Conservation (phyloP, 208 protist genomes). For the Crithidia brevicula region DNA sequence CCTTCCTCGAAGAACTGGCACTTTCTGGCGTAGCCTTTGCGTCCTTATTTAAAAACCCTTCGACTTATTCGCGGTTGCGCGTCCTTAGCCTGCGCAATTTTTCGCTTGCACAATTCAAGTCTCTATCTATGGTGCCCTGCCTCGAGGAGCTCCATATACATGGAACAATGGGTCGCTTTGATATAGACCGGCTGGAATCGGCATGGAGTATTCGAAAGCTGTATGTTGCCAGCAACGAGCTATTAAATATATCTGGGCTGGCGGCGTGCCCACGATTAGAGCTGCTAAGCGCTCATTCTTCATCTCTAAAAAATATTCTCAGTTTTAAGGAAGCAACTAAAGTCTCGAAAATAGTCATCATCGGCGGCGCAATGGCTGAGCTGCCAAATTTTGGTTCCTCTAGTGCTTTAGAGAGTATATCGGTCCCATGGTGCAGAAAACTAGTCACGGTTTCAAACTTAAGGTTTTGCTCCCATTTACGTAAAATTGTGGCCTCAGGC, state of each 20-base stretch:
- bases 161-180: not conserved
- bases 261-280: not conserved
- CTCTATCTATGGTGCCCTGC: not conserved
- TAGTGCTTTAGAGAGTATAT: not conserved
- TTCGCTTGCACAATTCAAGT: not conserved
- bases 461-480: not conserved
- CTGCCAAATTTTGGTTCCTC: not conserved
- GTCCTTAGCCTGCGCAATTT: not conserved
- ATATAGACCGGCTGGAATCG: not conserved
- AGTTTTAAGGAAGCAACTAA: not conserved
- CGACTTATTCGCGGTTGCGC: not conserved
- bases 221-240: not conserved
- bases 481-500: not conserved
- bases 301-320: not conserved
- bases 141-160: not conserved
- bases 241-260: not conserved
- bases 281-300: not conserved
- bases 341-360: not conserved
- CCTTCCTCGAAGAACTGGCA: not conserved
- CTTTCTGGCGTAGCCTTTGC: not conserved
- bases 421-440: not conserved
- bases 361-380: not conserved
- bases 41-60: not conserved
- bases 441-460: not conserved
- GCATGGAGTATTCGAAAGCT: not conserved